Evolutionary conservation across 441 rosid genomes (phyloP).

Genomic region (Corymbia calophylla): DNA sequence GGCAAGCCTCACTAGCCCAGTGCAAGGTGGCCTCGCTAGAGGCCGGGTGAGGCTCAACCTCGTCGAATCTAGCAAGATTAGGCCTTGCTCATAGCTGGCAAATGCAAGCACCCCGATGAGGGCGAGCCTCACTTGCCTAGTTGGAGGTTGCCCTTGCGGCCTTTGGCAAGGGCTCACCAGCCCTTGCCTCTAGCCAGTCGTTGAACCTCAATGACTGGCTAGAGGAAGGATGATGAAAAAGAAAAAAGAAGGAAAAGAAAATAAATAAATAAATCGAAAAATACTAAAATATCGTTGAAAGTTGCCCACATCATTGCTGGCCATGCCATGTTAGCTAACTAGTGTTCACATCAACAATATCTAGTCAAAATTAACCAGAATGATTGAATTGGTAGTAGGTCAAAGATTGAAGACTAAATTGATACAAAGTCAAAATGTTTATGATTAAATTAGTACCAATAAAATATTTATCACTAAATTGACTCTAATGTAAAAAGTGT

Average conservation of each 20-base stretch:
- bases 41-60: too few relatives aligned
- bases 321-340: fast-evolving
- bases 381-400: background rate
- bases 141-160: fast-evolving
- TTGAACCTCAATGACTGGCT: fast-evolving
- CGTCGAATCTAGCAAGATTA: too few relatives aligned
- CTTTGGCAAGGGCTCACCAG: fast-evolving
- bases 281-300: too few relatives aligned
- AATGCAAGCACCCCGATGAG: too few relatives aligned
- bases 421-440: too few relatives aligned
- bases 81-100: too few relatives aligned
- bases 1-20: too few relatives aligned
- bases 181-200: fast-evolving
- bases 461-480: too few relatives aligned
- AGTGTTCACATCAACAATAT: fast-evolving
- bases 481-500: fast-evolving
- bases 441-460: too few relatives aligned
- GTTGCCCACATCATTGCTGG: fast-evolving
- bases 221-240: background rate
- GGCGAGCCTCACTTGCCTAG: fast-evolving
- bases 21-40: too few relatives aligned
- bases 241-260: fast-evolving
- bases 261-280: too few relatives aligned
- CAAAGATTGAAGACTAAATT: too few relatives aligned
- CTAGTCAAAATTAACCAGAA: background rate